These are phyloP conservation scores for Tulasnella sp. DNA, from an alignment of 768 basidiomycete species.

Conservation along the genomic window DNA sequence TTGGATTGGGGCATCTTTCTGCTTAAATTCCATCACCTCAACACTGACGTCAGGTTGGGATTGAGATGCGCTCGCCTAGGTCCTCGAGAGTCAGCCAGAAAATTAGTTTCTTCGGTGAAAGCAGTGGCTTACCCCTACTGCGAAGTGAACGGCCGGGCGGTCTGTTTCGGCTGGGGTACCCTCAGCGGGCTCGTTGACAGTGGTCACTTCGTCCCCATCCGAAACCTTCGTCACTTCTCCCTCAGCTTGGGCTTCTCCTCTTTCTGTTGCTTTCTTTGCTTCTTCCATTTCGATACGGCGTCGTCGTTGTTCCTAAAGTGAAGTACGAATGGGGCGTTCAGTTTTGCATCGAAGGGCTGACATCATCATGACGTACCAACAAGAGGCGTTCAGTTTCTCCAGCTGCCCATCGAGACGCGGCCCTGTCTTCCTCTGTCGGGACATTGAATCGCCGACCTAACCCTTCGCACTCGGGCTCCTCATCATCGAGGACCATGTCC, in stretches of 20 bases:
- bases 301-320: background rate
- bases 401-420: background rate
- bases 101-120: background rate
- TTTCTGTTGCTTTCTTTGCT: background rate
- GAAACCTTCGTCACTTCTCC: background rate
- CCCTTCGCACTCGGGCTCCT: background rate
- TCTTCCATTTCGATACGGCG: background rate
- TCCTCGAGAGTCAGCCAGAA: background rate
- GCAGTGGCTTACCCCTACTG: background rate
- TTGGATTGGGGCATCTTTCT: background rate
- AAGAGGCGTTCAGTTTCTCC: background rate
- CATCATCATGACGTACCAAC: background rate
- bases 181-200: background rate
- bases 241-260: background rate
- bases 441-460: background rate
- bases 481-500: background rate
- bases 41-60: background rate
- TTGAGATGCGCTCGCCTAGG: background rate
- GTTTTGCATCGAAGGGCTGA: background rate
- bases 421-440: slow-evolving; percentile 5
- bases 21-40: background rate
- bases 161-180: background rate
- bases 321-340: background rate
- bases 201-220: background rate
- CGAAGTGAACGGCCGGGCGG: background rate